Percentiles rank a stretch among this genome's conserved stretches.
These are phyloP conservation scores for Phytopythium ostracodes DNA, from an alignment of 352 stramenopile species.

Conservation along the genomic window DNA sequence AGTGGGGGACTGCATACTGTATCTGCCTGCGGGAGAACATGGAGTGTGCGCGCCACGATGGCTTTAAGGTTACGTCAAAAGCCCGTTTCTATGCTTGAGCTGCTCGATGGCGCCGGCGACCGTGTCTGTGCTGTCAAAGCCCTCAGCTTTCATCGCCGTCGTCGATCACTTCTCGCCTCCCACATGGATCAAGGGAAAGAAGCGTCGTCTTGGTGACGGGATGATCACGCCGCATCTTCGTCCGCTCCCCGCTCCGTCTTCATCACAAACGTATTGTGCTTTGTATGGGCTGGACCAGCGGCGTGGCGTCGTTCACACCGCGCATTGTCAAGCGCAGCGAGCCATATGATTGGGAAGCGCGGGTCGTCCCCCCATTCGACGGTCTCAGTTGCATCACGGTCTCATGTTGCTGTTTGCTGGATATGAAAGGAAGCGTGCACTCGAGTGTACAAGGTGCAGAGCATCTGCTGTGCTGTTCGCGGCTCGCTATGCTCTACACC, in stretches of 20 bases:
- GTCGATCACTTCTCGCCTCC: not conserved
- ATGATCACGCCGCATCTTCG: not conserved
- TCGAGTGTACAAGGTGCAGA: not conserved
- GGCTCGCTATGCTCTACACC: not conserved
- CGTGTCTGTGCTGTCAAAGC: not conserved
- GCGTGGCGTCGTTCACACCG: not conserved
- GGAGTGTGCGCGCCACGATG: not conserved
- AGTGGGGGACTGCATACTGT: not conserved
- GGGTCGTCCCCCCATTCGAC: not conserved
- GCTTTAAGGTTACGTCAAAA: not conserved
- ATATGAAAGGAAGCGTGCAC: not conserved
- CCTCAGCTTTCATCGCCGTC: not conserved
- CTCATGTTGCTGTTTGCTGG: not conserved
- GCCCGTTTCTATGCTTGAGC: not conserved
- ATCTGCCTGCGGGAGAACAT: not conserved
- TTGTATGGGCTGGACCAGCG: not conserved
- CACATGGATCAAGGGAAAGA: constrained; percentile 5
- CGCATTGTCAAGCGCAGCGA: not conserved
- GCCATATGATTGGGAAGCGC: not conserved
- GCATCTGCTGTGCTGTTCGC: not conserved
- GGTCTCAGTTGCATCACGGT: not conserved
- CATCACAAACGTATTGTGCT: not conserved
- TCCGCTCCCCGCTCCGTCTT: not conserved
- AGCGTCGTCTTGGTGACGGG: not conserved
- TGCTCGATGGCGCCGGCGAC: not conserved